phyloP scores from a whole-genome alignment of 768 basidiomycete species.

The Collybia nuda region DNA sequence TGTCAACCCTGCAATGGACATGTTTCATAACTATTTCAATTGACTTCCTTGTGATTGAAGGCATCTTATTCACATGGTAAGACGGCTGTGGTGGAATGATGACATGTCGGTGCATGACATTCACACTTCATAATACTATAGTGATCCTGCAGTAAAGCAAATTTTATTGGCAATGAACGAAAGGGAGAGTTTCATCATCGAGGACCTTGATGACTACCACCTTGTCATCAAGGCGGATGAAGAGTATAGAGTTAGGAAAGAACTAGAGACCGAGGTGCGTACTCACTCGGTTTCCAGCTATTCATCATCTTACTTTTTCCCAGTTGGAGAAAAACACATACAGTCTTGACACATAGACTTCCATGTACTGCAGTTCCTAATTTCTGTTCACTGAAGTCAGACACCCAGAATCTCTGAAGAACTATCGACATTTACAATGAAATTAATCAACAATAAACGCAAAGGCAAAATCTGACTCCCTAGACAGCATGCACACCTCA shows the following conservation, averaged over 20 bases:
- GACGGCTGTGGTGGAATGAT: not conserved
- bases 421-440: no score
- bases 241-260: conserved; percentile 68
- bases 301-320: not conserved
- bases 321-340: conserved; percentile 89
- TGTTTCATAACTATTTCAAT: no score
- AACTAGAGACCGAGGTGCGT: conserved; percentile 75
- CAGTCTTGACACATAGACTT: conserved; percentile 48
- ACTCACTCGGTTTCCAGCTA: not conserved
- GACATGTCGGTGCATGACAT: no score
- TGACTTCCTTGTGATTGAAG: conserved; percentile 26
- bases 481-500: no score
- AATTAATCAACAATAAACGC: no score
- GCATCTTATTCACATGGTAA: conserved; percentile 68
- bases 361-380: not conserved
- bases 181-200: conserved; percentile 77
- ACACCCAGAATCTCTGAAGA: no score
- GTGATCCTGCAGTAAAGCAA: conserved; percentile 89
- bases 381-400: not conserved
- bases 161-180: conserved; percentile 84
- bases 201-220: conserved; percentile 84
- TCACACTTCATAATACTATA: conserved; percentile 21
- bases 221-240: conserved; percentile 82
- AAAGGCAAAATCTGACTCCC: no score
- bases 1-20: conserved; percentile 10